Conservation (phyloP, 805 yeast species). For the Millerago galiae region DNA sequence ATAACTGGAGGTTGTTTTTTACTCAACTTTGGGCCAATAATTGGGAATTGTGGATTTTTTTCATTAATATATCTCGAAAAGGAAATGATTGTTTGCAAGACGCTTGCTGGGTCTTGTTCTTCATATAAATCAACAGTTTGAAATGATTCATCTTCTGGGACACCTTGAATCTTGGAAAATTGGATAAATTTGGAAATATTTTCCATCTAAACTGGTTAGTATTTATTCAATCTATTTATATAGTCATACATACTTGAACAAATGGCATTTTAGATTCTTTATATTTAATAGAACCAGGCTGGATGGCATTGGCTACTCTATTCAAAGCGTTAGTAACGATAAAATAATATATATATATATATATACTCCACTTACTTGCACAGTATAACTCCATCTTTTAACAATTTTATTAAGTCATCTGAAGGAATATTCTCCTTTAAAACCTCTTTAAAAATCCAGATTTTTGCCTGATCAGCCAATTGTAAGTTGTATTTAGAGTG, state of each 20-base stretch:
- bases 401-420: slow-evolving; percentile 43
- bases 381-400: slow-evolving; percentile 56
- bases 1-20: slow-evolving; percentile 41
- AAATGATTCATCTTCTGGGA: slow-evolving; percentile 76
- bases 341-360: too few species aligned
- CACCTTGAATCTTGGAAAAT: slow-evolving; percentile 56
- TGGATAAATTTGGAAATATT: slow-evolving; percentile 67
- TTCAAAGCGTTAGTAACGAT: background rate
- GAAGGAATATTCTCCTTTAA: slow-evolving; percentile 25
- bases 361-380: background rate
- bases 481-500: slow-evolving; percentile 40
- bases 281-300: slow-evolving; percentile 34
- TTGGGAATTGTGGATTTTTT: slow-evolving; percentile 42
- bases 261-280: slow-evolving; percentile 56
- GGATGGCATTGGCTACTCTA: slow-evolving; percentile 34
- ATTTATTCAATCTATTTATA: slow-evolving; percentile 43
- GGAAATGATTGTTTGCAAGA: slow-evolving; percentile 66
- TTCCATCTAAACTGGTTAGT: slow-evolving; percentile 50
- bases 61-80: slow-evolving; percentile 63
- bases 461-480: slow-evolving; percentile 35
- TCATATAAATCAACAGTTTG: slow-evolving; percentile 76
- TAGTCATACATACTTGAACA: slow-evolving; percentile 1
- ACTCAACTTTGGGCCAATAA: slow-evolving; percentile 54
- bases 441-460: slow-evolving; percentile 44
- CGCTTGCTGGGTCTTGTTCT: slow-evolving; percentile 68